Evolutionary conservation across 116 monocot species (phyloP), one percentile per base, ranked within the genome.

Genomic region (Phalaenopsis hybrid): DNA sequence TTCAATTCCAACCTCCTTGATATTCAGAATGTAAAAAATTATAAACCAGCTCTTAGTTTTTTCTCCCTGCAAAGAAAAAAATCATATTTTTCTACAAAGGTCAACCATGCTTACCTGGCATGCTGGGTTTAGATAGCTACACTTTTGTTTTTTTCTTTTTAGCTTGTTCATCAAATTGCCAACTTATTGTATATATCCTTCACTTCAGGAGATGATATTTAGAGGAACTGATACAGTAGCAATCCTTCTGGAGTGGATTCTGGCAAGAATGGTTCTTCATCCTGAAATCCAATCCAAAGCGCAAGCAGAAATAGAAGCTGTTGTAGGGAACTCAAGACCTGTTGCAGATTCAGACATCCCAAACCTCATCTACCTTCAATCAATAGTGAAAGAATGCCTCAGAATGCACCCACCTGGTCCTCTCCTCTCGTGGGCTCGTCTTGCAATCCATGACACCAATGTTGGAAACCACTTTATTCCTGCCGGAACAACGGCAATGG

Each of bases 171-270:
- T 50, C 50, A 50, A 50, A 50, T 11, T 50, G 9, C 11, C 50
- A 50, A 50, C 50, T 50, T 50, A 50, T 6, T 6, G 0, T 12
- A 15, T 55, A 9, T 11, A 4, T 55, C 13, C 15, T 55, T 55
- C 4, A 55, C 12, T 15, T 33, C 89, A 96, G 96, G 94, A 96
- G 78, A 89, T 96, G 90, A 81, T 96, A 23, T 92, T 96, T 44
- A 79, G 94, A 79, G 96, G 96, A 34, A 88, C 90, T 15, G 96
- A 96, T 82, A 96, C 96, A n/a, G 88, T 92, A 48, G 90, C 89
- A 3, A 86, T 92, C 51, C 84, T 88, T 8, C 65, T 94, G 78
- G 96, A 96, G 79, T 96, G 96, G 96, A 76, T 83, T 2, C 76
- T 96, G 82, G 94, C 96, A 2, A 82, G 92, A 74, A 73, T 96